Base-by-base conservation (phyloP, 371 early-diverging fungal genomes). In the Mucor saturninus region DNA sequence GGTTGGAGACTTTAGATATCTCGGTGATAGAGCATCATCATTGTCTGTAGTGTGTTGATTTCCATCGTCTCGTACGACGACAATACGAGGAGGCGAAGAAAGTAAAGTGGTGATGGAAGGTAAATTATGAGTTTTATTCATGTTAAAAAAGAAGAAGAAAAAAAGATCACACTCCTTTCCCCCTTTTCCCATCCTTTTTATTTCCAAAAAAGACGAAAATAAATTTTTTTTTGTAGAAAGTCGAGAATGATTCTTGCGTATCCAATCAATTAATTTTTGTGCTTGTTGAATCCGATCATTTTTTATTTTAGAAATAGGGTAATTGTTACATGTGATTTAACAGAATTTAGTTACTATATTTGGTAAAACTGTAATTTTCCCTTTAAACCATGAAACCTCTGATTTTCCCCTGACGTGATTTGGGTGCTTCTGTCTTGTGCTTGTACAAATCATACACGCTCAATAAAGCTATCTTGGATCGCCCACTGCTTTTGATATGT, bases 61-160 rank as follows among this genome's bases (percentile, higher is more conserved):
- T 26, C 21, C 26, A 4, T 5, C 46, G 21, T 46, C 26, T 46
- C 21, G 35, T 8, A 54, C 53, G 15, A 64, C 38, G 3, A 68
- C 37, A 13, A 68, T 65, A 10, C 63, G 48, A 15, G 71, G 61
- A 21, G 74, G 68, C 21, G 35, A 31, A 15, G 71, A 59, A 31
- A 71, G 68, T 37, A 56, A 56, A 39, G 62, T 69, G 0, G 72
- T 67, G 46, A 80, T 69, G 1, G 75, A 71, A 28, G 80, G 75
- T 53, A 80, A 54, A 28, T 61, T 73, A 14, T 65, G 69, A 38
- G 49, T 38, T 48, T 54, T 53, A 40, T 58, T 70, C 64, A 63
- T 71, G 2, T 29, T 30, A 28, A 15, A 39, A 64, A 56, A 58
- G 58, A 59, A 35, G 67, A 51, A 42, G 31, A 62, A 62, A 58